Conservation (phyloP, 148 eudicot genomes). For the Rhododendron kiyosumense region DNA sequence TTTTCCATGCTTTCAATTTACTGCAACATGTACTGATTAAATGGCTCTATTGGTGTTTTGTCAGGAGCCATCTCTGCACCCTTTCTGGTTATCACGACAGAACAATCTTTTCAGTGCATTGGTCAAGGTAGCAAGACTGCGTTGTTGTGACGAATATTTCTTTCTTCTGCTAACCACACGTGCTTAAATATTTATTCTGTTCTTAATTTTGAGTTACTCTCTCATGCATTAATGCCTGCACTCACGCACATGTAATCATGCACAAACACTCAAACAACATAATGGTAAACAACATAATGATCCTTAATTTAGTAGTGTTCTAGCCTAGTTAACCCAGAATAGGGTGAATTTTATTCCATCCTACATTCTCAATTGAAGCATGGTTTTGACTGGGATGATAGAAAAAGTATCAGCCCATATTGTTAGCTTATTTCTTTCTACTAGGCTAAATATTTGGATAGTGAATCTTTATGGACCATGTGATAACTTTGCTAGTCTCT, state of each 20-base stretch:
- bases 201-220: neutral
- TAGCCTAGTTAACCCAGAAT: neutral
- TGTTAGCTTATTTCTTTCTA: neutral
- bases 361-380: neutral
- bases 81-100: slow-evolving; percentile 92
- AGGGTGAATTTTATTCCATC: neutral
- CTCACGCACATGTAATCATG: neutral
- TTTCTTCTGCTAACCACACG: slow-evolving; percentile 1
- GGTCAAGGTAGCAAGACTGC: slow-evolving; percentile 67
- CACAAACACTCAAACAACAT: neutral
- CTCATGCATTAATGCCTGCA: neutral
- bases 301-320: slow-evolving; percentile 3
- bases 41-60: slow-evolving; percentile 13
- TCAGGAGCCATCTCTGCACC: slow-evolving; percentile 85
- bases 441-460: neutral
- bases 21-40: neutral
- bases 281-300: too few relatives aligned
- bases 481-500: neutral
- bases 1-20: slow-evolving; percentile 2
- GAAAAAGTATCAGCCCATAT: neutral
- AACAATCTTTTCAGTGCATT: slow-evolving; percentile 83
- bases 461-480: neutral
- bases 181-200: slow-evolving; percentile 4
- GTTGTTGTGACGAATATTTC: neutral
- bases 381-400: neutral